A percentile compares a stretch with the other conserved stretches of the same genome.
phyloP scores from a whole-genome alignment of 2,329 filamentous ascomycete genomes.

The Paraphoma chrysanthemicola region DNA sequence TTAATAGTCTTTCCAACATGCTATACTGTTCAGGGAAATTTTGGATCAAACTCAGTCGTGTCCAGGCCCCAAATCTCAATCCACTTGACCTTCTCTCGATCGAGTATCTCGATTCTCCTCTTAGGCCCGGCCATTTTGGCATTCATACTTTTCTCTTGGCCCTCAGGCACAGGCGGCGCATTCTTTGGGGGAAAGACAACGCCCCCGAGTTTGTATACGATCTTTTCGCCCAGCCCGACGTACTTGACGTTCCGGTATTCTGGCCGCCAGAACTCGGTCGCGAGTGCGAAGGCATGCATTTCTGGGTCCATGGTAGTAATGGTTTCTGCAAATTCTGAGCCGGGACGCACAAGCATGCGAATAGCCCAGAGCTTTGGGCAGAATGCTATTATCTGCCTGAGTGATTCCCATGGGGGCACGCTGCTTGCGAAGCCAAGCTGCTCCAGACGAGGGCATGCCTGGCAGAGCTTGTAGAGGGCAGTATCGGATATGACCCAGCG shows the following conservation, averaged over 20 bases:
- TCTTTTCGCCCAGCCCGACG: constrained; percentile 47
- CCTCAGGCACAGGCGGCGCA: constrained; percentile 5
- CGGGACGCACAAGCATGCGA: constrained; percentile 46
- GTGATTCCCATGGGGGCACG: constrained; percentile 57
- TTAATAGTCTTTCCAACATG: background rate
- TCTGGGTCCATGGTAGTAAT: constrained; percentile 35
- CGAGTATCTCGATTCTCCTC: constrained; percentile 39
- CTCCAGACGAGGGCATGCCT: constrained; percentile 63
- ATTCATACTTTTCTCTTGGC: constrained; percentile 32
- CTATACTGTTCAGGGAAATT: constrained; percentile 25
- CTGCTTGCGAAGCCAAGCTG: constrained; percentile 63
- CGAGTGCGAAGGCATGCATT: constrained; percentile 40
- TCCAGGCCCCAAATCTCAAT: constrained; percentile 57
- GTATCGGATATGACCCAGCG: constrained; percentile 60
- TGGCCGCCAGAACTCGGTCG: constrained; percentile 42
- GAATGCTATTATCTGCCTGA: constrained; percentile 46
- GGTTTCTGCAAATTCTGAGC: constrained; percentile 32
- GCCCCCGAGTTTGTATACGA: constrained; percentile 48
- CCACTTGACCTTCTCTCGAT: constrained; percentile 47
- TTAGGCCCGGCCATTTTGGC: constrained; percentile 35
- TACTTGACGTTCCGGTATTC: constrained; percentile 47
- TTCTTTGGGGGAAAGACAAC: constrained; percentile 32
- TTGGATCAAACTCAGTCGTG: constrained; percentile 38
- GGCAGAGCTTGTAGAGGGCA: constrained; percentile 59
- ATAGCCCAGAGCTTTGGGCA: constrained; percentile 51